Base-by-base conservation (phyloP, 805 yeast species). In the Yarrowia divulgata region DNA sequence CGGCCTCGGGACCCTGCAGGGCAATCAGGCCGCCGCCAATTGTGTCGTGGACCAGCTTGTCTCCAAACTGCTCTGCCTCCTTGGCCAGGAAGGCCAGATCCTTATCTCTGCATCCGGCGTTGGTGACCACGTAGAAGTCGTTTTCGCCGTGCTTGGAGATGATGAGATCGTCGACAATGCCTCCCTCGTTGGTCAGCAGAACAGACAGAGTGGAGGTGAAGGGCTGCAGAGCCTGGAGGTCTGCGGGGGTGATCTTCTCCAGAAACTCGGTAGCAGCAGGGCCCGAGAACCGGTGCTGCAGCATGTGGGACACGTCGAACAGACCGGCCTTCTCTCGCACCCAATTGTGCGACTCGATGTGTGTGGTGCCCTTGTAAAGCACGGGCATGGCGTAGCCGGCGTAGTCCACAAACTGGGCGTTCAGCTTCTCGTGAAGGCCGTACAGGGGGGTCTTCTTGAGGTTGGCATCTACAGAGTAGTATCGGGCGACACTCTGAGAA, bases 331-430 rank as follows among this genome's bases (percentile, higher is more conserved):
- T 85, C 23, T 81, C 75, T 78, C 99, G 86, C 0, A 94, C 96
- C 98, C 98, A 95, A 67, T 89, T 85, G 81, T 95, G 99, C 0
- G 98, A 93, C 71, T 93, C 97, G 49, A 92, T 87, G 78, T 94
- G 98, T 1, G 91, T 80, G 79, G 91, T 97, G n/a, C 84, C 88
- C 72, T 86, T 84, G 81, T 93, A 95, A 39, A 92, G 79, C 10
- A 95, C 93, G 1, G 99, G 99, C 98, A 95, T 94, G 58, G 89
- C 86, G 75, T 86, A 95, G n/a, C 97, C 97, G 18, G 98, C 98
- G 79, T 91, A 95, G 55, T 96, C 96, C 4, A 93, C 98, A 89
- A 95, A 89, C 69, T 90, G 93, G 14, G 93, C 99, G 7, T 93
- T 94, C 57, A 87, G 81, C 69, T 85, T 85, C 43, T 89, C 81